Conservation (phyloP, 257 asterid species). For the Ligustrum vulgare region DNA sequence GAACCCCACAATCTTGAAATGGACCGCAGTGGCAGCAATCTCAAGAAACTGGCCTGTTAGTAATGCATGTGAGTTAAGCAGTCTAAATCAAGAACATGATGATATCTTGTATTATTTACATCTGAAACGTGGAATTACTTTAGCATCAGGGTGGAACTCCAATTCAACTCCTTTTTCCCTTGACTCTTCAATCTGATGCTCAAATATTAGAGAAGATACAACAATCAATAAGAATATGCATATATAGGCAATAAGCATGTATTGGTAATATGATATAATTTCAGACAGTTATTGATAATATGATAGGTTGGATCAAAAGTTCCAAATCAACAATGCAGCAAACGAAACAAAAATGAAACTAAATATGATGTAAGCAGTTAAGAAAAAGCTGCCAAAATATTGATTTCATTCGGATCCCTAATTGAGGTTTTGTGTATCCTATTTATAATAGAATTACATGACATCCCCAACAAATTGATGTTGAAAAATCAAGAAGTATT, state of each 20-base stretch:
- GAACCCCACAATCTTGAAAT: slow-evolving; percentile 91
- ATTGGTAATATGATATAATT: slow-evolving; percentile 4
- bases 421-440: no score
- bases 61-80: slow-evolving; percentile 17
- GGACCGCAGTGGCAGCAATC: slow-evolving; percentile 79
- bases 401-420: no score
- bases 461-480: no score
- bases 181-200: slow-evolving; percentile 71
- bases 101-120: not conserved
- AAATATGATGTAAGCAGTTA: not conserved
- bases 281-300: not conserved
- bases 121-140: slow-evolving; percentile 45
- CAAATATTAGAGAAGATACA: slow-evolving; percentile 33
- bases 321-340: slow-evolving; percentile 12
- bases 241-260: not conserved
- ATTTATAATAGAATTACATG: no score
- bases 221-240: not conserved
- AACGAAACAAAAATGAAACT: slow-evolving; percentile 5
- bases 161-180: slow-evolving; percentile 66
- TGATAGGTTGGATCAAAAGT: slow-evolving; percentile 15
- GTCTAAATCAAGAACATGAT: not conserved
- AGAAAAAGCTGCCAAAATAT: not conserved
- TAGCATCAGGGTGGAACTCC: slow-evolving; percentile 86
- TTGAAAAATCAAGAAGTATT: no score
- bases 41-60: slow-evolving; percentile 73